Evolutionary conservation across 768 basidiomycete species (phyloP).

Genomic region (Stropharia rugosoannulata): DNA sequence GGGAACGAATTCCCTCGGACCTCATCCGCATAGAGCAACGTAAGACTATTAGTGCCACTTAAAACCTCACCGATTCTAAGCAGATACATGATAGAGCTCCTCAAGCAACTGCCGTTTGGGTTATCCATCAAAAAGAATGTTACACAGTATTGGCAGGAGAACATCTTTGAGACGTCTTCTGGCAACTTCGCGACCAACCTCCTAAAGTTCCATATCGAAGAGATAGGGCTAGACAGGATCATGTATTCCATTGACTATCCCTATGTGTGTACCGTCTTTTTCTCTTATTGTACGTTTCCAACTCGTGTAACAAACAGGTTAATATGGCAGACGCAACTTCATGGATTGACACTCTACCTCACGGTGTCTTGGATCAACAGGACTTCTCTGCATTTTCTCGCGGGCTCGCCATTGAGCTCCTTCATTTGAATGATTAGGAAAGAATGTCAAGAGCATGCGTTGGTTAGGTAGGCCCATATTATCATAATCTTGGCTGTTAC

Average conservation of each 20-base stretch:
- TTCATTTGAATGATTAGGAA: slow-evolving; percentile 9
- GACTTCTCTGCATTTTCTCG: slow-evolving; percentile 11
- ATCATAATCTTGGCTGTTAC: too few relatives aligned
- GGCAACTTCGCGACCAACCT: slow-evolving; percentile 40
- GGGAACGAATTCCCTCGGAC: slow-evolving; percentile 42
- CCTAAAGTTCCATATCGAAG: slow-evolving; percentile 35
- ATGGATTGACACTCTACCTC: slow-evolving; percentile 7
- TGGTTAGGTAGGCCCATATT: too few relatives aligned
- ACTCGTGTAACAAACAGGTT: neutral
- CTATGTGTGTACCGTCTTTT: slow-evolving; percentile 20
- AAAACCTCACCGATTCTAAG: neutral
- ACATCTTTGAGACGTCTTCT: slow-evolving; percentile 39
- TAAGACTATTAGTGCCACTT: slow-evolving; percentile 14
- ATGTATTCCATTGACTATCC: slow-evolving; percentile 41
- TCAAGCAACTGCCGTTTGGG: slow-evolving; percentile 23
- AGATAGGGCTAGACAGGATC: slow-evolving; percentile 39
- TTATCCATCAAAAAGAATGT: slow-evolving; percentile 38
- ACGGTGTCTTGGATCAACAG: neutral
- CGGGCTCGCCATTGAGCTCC: slow-evolving; percentile 10
- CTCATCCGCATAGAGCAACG: slow-evolving; percentile 38
- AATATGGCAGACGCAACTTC: slow-evolving; percentile 10
- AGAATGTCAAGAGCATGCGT: too few relatives aligned
- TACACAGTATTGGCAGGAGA: slow-evolving; percentile 36
- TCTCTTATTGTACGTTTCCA: neutral
- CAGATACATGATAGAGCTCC: slow-evolving; percentile 27